A percentile compares a stretch with the other conserved stretches of the same genome.
These are phyloP conservation scores for Phytophthora cactorum DNA, from an alignment of 352 stramenopile species.

Conservation along the genomic window DNA sequence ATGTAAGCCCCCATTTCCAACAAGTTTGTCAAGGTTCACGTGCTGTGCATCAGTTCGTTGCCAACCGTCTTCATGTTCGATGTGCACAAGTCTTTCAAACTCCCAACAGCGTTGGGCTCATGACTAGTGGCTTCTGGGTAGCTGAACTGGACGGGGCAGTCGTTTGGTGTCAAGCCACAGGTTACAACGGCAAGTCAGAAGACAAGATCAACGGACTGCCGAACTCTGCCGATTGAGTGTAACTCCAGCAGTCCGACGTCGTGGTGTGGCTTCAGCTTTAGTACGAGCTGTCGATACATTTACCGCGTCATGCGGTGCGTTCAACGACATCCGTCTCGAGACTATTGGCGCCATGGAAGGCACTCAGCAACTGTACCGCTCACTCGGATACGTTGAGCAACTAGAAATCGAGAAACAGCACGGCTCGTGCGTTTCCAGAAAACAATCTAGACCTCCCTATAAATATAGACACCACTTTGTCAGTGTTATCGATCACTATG, in stretches of 20 bases:
- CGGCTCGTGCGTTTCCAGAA: constrained; percentile 60
- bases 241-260: constrained; percentile 40
- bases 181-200: no score
- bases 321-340: constrained; percentile 52
- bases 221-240: constrained; percentile 76
- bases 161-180: constrained; percentile 63
- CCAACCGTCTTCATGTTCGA: constrained; percentile 65
- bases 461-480: constrained; percentile 36
- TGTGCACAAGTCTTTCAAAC: constrained; percentile 50
- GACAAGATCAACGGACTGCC: constrained; percentile 19
- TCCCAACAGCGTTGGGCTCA: constrained; percentile 1
- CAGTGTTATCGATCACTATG: no score
- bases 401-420: constrained; percentile 35
- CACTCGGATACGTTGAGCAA: constrained; percentile 50
- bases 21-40: constrained; percentile 57
- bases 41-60: constrained; percentile 74
- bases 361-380: constrained; percentile 58
- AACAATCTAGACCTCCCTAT: constrained; percentile 31
- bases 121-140: constrained; percentile 66
- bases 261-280: constrained; percentile 55
- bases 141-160: constrained; percentile 44
- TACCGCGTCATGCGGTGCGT: constrained; percentile 27
- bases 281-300: constrained; percentile 54
- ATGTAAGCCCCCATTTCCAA: no score
- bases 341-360: constrained; percentile 69